Evolutionary conservation across 257 asterid genomes (phyloP), one percentile per base, ranked within the genome.

Genomic region (Solanum commersonii): DNA sequence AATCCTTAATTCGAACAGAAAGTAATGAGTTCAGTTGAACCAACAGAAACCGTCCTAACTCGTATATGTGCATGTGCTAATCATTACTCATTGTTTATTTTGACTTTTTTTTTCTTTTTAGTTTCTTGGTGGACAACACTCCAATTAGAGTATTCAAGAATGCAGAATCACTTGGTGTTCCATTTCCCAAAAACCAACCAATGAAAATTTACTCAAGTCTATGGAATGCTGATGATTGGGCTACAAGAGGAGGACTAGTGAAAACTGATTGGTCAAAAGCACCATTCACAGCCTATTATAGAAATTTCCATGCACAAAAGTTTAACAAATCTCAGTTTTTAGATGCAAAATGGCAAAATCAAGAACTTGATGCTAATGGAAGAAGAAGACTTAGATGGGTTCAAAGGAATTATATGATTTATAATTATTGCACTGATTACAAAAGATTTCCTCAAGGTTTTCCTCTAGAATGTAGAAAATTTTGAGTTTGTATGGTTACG

Each of bases 211-310:
- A 95, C 92, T 94, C 97, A 0, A 95, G 98, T 90, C 93, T 95
- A 2, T 94, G 97, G 97, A 94, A 95, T 84, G 98, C 97, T 0
- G 98, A 94, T 46, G 95, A 92, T 4, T 95, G 98, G 98, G 98
- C 98, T 0, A 95, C 98, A 8, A 94, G 94, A 87, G 96, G 97
- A 2, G 98, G 98, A 56, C 88, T 91, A 1, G 92, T 93, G 42
- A 95, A 95, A 74, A 91, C 94, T 4, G 98, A 95, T 71, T 95
- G 98, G 98, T 86, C 96, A 0, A 91, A 92, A 85, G 97, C 97
- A n/a, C 98, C 98, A 18, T 95, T 95, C 86, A 94, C 94, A 6
- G 98, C 98, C 2, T 94, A 92, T 87, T 95, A 92, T 88, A 90
- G 97, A 14, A 94, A 94, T 87, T 94, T 95, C 91, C 78, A 90